Evolutionary conservation across 441 rosid species (phyloP).

Genomic region (Aleurites moluccanus): DNA sequence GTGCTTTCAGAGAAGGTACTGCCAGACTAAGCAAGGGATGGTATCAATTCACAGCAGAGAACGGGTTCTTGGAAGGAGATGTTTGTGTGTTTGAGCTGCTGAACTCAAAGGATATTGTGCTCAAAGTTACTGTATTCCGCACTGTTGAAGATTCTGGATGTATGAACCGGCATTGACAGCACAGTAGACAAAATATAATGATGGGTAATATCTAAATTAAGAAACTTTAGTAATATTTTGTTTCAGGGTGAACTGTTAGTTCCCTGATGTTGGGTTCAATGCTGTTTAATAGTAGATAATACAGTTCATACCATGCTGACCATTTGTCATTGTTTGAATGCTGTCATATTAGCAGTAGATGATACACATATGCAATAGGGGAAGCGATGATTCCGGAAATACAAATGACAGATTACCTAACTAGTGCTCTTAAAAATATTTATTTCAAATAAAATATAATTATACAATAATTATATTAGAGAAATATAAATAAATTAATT

Average conservation of each 20-base stretch:
- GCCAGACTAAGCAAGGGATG: slow-evolving; percentile 94
- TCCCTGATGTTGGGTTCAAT: neutral
- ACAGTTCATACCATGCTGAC: neutral
- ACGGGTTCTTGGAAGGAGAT: slow-evolving; percentile 91
- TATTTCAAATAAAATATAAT: no score
- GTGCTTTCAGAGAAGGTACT: slow-evolving; percentile 77
- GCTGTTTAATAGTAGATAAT: no score
- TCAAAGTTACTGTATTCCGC: slow-evolving; percentile 81
- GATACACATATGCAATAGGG: neutral
- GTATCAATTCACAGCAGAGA: slow-evolving; percentile 85
- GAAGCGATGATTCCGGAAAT: neutral
- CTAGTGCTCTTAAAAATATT: no score
- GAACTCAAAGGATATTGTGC: slow-evolving; percentile 64
- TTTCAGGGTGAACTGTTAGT: neutral
- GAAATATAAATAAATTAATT: no score
- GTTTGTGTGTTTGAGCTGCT: slow-evolving; percentile 89
- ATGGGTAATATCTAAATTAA: neutral
- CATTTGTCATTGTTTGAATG: neutral
- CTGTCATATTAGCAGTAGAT: neutral
- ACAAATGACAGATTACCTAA: neutral
- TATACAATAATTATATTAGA: no score
- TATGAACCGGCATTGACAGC: slow-evolving; percentile 30
- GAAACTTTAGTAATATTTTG: neutral
- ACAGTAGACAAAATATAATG: neutral
- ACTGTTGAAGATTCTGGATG: slow-evolving; percentile 39